Evolutionary conservation across 176 grass and related monocot genomes (phyloP), one percentile per base, ranked within the genome.

Genomic region (Urochloa ruziziensis): DNA sequence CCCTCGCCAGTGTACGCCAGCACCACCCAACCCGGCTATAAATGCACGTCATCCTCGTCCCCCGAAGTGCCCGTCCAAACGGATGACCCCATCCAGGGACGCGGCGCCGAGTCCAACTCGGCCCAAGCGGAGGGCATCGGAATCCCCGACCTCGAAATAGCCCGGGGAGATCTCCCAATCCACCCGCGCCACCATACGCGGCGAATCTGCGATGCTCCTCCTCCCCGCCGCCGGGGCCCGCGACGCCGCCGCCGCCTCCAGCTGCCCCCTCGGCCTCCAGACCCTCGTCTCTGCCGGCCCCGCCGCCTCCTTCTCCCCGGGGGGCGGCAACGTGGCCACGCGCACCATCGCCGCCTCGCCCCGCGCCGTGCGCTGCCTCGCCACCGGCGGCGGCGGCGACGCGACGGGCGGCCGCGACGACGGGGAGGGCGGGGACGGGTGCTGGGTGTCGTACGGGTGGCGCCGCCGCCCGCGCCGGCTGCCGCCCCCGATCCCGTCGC

Each of bases 261-360:
- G 15, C 77, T 8, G 43, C 74, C 74, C 64, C 84, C 13, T 72
- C 71, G 62, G 85, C 85, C 43, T 84, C 68, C 76, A 87, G 82
- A 73, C 80, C 39, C 60, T 88, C 17, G 37, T 91, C 86, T 46
- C 83, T 43, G 21, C 62, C 81, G 33, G 67, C 67, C n/a, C 39
- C 15, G 10, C 18, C 28, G 6, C 18, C 33, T 7, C 8, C 42
- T 10, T 67, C 67, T 3, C 75, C 75, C 4, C 51, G 39, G 4
- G 2, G 47, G 62, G 13, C 6, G 29, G 78, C 48, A 73, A 83
- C 43, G 82, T 95, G 29, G 85, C 88, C 21, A 90, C 77, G 51
- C 88, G 87, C 65, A 85, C 88, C 17, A 89, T 84, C 13, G 62
- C 73, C 15, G 88, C 94, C 2, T 92, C 91, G 16, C 73, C 75